A percentile compares a stretch with the other conserved stretches of the same genome.
These are phyloP conservation scores for Eucalyptus leucophloia DNA, from an alignment of 345 rosid genomes.

Conservation along the genomic window DNA sequence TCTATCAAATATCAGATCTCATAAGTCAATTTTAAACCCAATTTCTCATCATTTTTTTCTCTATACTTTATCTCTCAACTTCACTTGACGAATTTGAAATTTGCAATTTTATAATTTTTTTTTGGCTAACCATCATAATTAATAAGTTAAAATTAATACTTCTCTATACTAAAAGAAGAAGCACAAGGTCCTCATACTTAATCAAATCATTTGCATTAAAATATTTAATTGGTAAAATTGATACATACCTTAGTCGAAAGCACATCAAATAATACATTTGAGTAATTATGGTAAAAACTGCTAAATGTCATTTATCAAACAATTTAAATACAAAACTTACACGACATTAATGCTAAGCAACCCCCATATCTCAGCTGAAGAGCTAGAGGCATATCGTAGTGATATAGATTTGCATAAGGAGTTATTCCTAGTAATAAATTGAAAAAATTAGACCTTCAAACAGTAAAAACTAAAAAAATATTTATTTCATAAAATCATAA, in stretches of 20 bases:
- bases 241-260: neutral
- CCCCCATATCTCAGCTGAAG: conserved; percentile 31
- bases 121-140: too few species aligned
- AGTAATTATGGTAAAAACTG: neutral
- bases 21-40: neutral
- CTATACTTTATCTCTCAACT: too few species aligned
- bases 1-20: too few species aligned
- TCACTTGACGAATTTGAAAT: neutral
- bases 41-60: too few species aligned
- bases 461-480: neutral
- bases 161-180: neutral
- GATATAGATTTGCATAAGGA: conserved; percentile 45
- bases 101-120: neutral
- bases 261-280: neutral
- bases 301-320: neutral
- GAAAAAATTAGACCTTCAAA: neutral
- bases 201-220: neutral
- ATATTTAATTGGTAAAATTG: too few species aligned
- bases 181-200: neutral
- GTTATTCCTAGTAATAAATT: conserved; percentile 20
- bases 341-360: conserved; percentile 17
- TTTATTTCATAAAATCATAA: neutral
- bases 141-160: too few species aligned
- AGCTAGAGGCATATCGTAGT: conserved; percentile 44
- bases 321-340: conserved; percentile 1